phyloP scores from a whole-genome alignment of 805 yeast genomes.

The Candida ipomoeae region DNA sequence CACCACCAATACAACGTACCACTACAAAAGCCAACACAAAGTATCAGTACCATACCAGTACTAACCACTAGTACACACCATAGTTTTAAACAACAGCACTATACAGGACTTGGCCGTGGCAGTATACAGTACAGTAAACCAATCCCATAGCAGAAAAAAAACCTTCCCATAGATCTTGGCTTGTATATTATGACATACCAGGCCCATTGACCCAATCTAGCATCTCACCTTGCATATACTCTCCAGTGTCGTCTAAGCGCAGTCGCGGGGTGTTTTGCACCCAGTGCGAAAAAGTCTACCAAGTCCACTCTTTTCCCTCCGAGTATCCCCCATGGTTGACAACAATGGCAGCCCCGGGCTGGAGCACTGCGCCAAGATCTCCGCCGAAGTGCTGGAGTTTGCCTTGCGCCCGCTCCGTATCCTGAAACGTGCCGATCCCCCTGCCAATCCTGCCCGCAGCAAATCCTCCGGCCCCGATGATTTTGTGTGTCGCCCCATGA shows the following conservation, averaged over 20 bases:
- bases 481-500: slow-evolving; percentile 37
- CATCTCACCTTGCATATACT: background rate
- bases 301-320: background rate
- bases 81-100: no score
- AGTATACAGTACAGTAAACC: no score
- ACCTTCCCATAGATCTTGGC: no score
- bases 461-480: slow-evolving; percentile 20
- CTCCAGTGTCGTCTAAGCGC: background rate
- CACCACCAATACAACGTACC: no score
- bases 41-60: no score
- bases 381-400: slow-evolving; percentile 6
- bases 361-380: background rate
- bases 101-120: no score
- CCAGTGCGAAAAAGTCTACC: slow-evolving; percentile 7
- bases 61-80: no score
- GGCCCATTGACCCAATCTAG: no score
- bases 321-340: background rate
- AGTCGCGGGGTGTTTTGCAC: slow-evolving; percentile 6
- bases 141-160: no score
- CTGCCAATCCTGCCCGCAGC: background rate
- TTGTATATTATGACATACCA: no score
- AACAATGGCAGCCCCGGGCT: background rate
- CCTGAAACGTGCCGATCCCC: slow-evolving; percentile 9
- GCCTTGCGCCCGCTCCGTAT: slow-evolving; percentile 15
- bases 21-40: no score